phyloP scores from a whole-genome alignment of 441 rosid genomes.

The Kokia cookei region DNA sequence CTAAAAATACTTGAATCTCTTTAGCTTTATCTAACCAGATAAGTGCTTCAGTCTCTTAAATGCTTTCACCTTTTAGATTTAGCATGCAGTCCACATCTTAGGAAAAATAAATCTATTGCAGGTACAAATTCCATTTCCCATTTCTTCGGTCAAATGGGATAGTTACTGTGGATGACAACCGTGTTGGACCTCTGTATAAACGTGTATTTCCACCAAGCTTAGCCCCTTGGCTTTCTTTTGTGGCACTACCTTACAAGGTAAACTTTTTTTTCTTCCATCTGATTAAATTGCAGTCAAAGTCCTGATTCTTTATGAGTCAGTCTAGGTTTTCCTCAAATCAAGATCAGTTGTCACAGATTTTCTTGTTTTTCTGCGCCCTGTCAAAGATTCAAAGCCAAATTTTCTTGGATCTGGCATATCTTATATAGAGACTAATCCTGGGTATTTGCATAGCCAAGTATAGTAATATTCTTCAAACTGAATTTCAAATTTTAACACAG shows the following conservation, averaged over 20 bases:
- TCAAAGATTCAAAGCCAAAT: not conserved
- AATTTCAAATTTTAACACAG: not conserved
- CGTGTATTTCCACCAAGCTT: slow-evolving; percentile 50
- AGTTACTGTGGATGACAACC: slow-evolving; percentile 45
- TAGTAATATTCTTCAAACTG: not conserved
- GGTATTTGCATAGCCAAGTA: not conserved
- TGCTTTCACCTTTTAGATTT: not conserved
- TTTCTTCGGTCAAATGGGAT: slow-evolving; percentile 49
- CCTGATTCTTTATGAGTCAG: not conserved
- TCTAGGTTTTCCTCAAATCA: not conserved
- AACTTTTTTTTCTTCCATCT: not conserved
- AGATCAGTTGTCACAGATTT: not conserved
- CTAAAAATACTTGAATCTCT: not conserved
- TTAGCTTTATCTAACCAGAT: not conserved
- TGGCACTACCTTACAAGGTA: slow-evolving; percentile 69
- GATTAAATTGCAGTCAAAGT: not conserved
- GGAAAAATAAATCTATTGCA: not conserved
- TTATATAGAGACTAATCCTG: not conserved
- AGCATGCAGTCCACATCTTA: not conserved
- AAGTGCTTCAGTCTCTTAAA: not conserved
- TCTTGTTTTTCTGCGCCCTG: not conserved
- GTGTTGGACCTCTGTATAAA: slow-evolving; percentile 54
- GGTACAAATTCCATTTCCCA: slow-evolving; percentile 60
- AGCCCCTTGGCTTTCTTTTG: slow-evolving; percentile 67
- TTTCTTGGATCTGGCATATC: not conserved